Evolutionary conservation across 139 green algal genomes (phyloP), one percentile per base, ranked within the genome.

Genomic region (Desmodesmus armatus): DNA sequence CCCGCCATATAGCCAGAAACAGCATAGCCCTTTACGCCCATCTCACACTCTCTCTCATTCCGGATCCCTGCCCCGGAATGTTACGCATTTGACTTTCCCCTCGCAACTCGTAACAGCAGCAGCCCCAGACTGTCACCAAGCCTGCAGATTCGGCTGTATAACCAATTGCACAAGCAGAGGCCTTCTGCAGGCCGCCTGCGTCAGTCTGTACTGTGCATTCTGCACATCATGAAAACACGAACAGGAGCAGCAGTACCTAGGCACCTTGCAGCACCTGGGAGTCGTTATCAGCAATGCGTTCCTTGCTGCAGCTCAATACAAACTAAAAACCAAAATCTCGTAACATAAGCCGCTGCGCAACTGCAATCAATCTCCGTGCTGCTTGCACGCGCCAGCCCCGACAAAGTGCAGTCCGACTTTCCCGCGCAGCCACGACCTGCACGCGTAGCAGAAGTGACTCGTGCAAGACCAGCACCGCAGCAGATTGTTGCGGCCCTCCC

Each of bases 401-500:
- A 75, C 35, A 83, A 93, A 96, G 82, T 96, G 93, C 62, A 62
- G 53, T 13, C 89, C 89, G 0, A 85, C 87, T 21, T 41, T 73
- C 27, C 72, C 81, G 2, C 84, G 83, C 69, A 96, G 88, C 81
- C 91, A 83, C 27, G 60, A 25, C 40, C 89, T 87, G 90, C 93
- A 96, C 1, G 75, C 51, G 88, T 88, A 89, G 87, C 93, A 96
- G 84, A 92, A 95, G 83, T 91, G 78, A n/a, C 49, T 58, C 41
- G 71, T 88, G 90, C 92, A 95, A n/a, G 85, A 72, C 89, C 85
- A 84, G 69, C 87, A 89, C 27, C 87, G 83, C 47, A 91, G 74
- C 75, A 84, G 67, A 87, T 92, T 93, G 78, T 91, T 91, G 25
- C 33, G 7, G 0, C 79, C 87, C 74, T 92, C 65, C 62, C 90